Conservation (phyloP, 805 yeast genomes). For the Metschnikowia hibisci region DNA sequence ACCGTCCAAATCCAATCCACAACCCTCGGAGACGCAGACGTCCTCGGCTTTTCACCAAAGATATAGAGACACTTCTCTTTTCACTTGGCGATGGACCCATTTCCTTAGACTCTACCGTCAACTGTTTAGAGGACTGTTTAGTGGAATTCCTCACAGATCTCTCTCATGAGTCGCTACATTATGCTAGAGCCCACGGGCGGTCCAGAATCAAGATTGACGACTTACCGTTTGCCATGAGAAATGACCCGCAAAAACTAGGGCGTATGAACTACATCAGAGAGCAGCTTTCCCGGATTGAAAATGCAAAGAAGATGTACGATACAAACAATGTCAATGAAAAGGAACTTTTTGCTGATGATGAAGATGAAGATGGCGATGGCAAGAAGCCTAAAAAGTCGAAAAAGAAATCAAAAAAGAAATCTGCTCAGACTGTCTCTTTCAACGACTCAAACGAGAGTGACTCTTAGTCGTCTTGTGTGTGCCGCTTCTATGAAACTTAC, state of each 20-base stretch:
- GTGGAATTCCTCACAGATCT: slow-evolving; percentile 35
- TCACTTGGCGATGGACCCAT: slow-evolving; percentile 42
- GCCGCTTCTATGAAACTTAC: no score
- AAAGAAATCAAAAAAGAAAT: slow-evolving; percentile 9
- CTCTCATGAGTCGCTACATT: slow-evolving; percentile 29
- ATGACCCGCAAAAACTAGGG: slow-evolving; percentile 41
- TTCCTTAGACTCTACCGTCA: slow-evolving; percentile 35
- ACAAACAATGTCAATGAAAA: slow-evolving; percentile 23
- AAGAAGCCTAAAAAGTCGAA: slow-evolving; percentile 11
- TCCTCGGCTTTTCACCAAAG: slow-evolving; percentile 38
- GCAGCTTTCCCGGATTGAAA: slow-evolving; percentile 34
- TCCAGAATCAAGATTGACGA: slow-evolving; percentile 40
- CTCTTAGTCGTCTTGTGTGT: not conserved
- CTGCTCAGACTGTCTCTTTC: slow-evolving; percentile 8
- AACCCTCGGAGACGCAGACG: slow-evolving; percentile 22
- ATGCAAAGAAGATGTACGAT: slow-evolving; percentile 40
- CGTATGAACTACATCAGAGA: slow-evolving; percentile 39
- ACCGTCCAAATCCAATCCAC: slow-evolving; percentile 8
- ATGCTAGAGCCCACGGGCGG: slow-evolving; percentile 37
- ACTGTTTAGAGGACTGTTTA: slow-evolving; percentile 37
- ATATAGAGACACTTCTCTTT: slow-evolving; percentile 38
- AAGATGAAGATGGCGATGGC: slow-evolving; percentile 19
- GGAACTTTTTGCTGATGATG: slow-evolving; percentile 16
- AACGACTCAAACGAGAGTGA: slow-evolving; percentile 18
- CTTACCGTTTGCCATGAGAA: slow-evolving; percentile 37